These are phyloP conservation scores for Phytopythium delawarense DNA, from an alignment of 352 stramenopile genomes.

Conservation along the genomic window DNA sequence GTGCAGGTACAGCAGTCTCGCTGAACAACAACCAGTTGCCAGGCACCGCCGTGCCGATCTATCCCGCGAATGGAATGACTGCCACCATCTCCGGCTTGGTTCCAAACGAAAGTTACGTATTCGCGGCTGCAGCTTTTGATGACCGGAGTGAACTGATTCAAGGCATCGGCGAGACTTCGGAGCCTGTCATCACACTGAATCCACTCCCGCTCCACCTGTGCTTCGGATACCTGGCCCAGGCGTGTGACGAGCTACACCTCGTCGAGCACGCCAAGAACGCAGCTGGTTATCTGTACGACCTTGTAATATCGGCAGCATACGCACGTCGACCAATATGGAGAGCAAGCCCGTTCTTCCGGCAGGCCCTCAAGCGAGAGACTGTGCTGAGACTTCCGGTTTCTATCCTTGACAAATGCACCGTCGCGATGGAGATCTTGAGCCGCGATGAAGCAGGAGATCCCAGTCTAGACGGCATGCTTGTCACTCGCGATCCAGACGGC, in stretches of 20 bases:
- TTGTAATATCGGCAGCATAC: constrained; percentile 30
- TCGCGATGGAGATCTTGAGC: constrained; percentile 51
- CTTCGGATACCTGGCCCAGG: constrained; percentile 70
- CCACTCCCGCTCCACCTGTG: constrained; percentile 56
- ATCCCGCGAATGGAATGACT: constrained; percentile 10
- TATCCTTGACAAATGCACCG: constrained; percentile 45
- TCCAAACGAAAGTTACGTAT: constrained; percentile 80
- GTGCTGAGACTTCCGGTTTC: constrained; percentile 48
- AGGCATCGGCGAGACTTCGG: constrained; percentile 58
- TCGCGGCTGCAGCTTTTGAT: constrained; percentile 79
- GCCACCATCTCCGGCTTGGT: constrained; percentile 48
- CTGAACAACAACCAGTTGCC: constrained; percentile 64
- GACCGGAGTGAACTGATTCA: constrained; percentile 52
- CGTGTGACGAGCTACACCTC: constrained; percentile 32
- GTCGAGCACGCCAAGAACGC: constrained; percentile 25
- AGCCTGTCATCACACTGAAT: constrained; percentile 60
- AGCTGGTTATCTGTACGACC: constrained; percentile 44
- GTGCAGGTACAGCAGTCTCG: constrained; percentile 70
- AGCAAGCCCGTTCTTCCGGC: constrained; percentile 55
- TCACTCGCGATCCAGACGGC: constrained; percentile 22
- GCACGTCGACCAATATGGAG: constrained; percentile 36
- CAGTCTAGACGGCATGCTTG: constrained; percentile 36
- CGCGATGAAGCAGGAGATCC: constrained; percentile 40
- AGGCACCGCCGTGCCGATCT: constrained; percentile 55
- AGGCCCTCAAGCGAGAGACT: constrained; percentile 39